Conservation (phyloP, 129 eudicot genomes). For the Silybum marianum region DNA sequence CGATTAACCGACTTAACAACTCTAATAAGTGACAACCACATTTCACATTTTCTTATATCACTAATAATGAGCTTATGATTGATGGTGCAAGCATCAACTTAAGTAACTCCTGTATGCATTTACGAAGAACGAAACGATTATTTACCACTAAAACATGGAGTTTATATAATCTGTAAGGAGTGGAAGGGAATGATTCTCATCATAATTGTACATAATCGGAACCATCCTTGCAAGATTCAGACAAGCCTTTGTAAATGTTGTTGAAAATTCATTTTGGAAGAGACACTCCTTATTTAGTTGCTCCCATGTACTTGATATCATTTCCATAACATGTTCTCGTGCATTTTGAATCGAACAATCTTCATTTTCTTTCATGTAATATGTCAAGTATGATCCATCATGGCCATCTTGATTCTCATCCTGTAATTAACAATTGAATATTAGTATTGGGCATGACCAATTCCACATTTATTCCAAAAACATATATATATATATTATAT, state of each 20-base stretch:
- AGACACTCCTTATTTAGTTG: constrained; percentile 47
- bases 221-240: constrained; percentile 62
- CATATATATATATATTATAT: too few relatives aligned
- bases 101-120: too few relatives aligned
- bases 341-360: constrained; percentile 38
- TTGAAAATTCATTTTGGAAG: constrained; percentile 27
- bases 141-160: too few relatives aligned
- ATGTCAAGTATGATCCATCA: constrained; percentile 60
- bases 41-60: too few relatives aligned
- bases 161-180: constrained; percentile 39
- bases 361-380: constrained; percentile 51
- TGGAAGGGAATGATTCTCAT: constrained; percentile 53
- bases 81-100: too few relatives aligned
- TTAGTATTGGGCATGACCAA: neutral
- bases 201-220: constrained; percentile 58
- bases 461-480: neutral
- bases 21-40: neutral
- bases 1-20: neutral
- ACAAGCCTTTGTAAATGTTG: constrained; percentile 41
- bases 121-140: too few relatives aligned
- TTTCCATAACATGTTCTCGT: constrained; percentile 33
- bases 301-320: constrained; percentile 59
- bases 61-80: too few relatives aligned
- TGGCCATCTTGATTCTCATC: constrained; percentile 61
- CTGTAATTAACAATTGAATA: constrained; percentile 23